phyloP scores from a whole-genome alignment of 352 stramenopile genomes.

The Aphanomyces astaci region DNA sequence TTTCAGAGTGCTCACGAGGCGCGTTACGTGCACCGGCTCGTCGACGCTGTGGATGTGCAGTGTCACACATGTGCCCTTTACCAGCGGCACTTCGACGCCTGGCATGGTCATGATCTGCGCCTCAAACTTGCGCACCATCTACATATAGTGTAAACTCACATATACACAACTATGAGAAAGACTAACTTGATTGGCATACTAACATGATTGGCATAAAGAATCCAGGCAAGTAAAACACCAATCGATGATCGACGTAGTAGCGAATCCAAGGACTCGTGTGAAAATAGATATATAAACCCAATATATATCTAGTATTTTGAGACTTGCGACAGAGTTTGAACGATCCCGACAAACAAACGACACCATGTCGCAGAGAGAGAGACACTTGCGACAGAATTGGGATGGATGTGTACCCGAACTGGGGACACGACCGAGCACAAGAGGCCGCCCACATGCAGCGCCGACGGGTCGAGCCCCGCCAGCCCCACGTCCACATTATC shows the following conservation, averaged over 20 bases:
- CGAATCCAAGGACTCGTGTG: too few relatives aligned
- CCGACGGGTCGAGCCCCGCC: constrained; percentile 53
- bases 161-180: too few relatives aligned
- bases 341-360: too few relatives aligned
- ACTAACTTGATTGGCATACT: too few relatives aligned
- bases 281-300: too few relatives aligned
- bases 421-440: constrained; percentile 74
- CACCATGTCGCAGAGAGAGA: not conserved
- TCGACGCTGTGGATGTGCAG: constrained; percentile 85
- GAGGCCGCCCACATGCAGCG: constrained; percentile 54
- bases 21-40: constrained; percentile 72
- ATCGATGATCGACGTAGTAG: too few relatives aligned
- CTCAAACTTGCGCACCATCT: constrained; percentile 63
- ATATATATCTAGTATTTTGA: too few relatives aligned
- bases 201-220: too few relatives aligned
- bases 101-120: constrained; percentile 88
- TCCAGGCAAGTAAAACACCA: too few relatives aligned
- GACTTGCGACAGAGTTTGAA: too few relatives aligned
- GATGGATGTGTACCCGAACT: constrained; percentile 30
- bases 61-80: constrained; percentile 75
- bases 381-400: not conserved
- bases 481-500: constrained; percentile 77
- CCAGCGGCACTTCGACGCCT: constrained; percentile 69
- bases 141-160: too few relatives aligned
- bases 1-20: constrained; percentile 63